Evolutionary conservation across 2,329 filamentous ascomycete genomes (phyloP).

Genomic region (Zalaria sp.): DNA sequence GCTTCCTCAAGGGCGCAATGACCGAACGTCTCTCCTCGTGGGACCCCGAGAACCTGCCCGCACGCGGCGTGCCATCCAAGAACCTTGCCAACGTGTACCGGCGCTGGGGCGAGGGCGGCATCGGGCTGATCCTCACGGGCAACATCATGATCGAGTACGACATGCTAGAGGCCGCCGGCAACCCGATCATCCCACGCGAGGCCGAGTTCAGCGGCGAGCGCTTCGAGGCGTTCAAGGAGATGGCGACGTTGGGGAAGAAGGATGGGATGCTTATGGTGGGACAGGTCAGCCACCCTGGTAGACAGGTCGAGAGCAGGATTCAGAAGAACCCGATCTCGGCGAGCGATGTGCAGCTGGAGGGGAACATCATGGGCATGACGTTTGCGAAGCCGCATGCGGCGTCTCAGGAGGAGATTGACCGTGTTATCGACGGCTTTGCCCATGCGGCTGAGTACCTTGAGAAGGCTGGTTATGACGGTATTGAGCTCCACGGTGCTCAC

Average conservation of each 20-base stretch:
- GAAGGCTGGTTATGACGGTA: slow-evolving; percentile 45
- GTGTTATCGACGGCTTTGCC: slow-evolving; percentile 46
- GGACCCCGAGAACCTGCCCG: slow-evolving; percentile 37
- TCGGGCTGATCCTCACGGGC: slow-evolving; percentile 45
- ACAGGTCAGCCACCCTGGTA: slow-evolving; percentile 50
- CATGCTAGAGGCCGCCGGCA: slow-evolving; percentile 41
- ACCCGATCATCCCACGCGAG: slow-evolving; percentile 43
- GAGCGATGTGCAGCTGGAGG: slow-evolving; percentile 33
- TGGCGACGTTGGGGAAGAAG: slow-evolving; percentile 41
- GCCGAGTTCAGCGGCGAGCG: slow-evolving; percentile 39
- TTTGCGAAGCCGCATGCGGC: slow-evolving; percentile 42
- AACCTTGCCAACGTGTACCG: slow-evolving; percentile 44
- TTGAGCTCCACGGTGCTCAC: slow-evolving; percentile 29
- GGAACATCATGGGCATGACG: slow-evolving; percentile 29
- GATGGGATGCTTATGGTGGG: slow-evolving; percentile 44
- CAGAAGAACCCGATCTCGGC: slow-evolving; percentile 38
- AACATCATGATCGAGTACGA: slow-evolving; percentile 52
- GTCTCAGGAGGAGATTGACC: slow-evolving; percentile 39
- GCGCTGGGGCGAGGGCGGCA: slow-evolving; percentile 45
- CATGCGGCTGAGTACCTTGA: slow-evolving; percentile 48
- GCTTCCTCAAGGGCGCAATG: slow-evolving; percentile 57
- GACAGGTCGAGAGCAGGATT: slow-evolving; percentile 35
- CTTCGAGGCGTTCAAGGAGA: slow-evolving; percentile 44
- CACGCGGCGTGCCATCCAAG: slow-evolving; percentile 39
- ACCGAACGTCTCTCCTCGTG: slow-evolving; percentile 49